Evolutionary conservation across 2,329 filamentous ascomycete species (phyloP).

Genomic region (Trichoderma breve): DNA sequence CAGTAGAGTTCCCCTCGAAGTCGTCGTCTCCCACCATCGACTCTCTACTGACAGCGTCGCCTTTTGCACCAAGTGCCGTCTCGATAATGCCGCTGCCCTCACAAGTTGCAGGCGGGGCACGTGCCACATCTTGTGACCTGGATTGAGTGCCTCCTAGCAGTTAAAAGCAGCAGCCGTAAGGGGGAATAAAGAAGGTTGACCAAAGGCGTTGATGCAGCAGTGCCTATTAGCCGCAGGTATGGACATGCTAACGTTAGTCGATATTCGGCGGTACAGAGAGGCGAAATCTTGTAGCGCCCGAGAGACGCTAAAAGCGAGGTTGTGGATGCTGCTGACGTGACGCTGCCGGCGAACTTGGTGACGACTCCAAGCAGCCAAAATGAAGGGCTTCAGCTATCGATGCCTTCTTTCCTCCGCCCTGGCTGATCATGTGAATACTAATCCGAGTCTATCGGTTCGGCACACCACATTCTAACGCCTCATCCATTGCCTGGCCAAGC

Average conservation of each 20-base stretch:
- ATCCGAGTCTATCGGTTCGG: not conserved
- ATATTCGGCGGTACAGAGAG: not conserved
- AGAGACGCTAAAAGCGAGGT: not conserved
- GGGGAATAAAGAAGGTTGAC: not conserved
- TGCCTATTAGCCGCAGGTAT: not conserved
- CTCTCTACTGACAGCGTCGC: not conserved
- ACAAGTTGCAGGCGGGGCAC: not conserved
- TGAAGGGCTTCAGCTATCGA: not conserved
- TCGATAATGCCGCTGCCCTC: not conserved
- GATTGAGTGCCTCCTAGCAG: not conserved
- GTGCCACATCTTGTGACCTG: slow-evolving; percentile 20
- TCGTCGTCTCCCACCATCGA: not conserved
- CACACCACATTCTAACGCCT: not conserved
- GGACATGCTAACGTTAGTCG: not conserved
- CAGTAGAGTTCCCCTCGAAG: slow-evolving; percentile 24
- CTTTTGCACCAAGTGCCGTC: not conserved
- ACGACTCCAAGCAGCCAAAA: not conserved
- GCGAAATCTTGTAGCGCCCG: not conserved
- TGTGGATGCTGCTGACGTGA: slow-evolving; percentile 18
- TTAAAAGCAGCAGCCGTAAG: not conserved
- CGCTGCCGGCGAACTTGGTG: not conserved
- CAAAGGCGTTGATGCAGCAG: not conserved
- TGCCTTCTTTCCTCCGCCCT: not conserved
- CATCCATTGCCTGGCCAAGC: not conserved
- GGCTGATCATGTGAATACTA: not conserved